These are phyloP conservation scores for Lippia alba DNA, from an alignment of 305 asterid species.

Conservation along the genomic window DNA sequence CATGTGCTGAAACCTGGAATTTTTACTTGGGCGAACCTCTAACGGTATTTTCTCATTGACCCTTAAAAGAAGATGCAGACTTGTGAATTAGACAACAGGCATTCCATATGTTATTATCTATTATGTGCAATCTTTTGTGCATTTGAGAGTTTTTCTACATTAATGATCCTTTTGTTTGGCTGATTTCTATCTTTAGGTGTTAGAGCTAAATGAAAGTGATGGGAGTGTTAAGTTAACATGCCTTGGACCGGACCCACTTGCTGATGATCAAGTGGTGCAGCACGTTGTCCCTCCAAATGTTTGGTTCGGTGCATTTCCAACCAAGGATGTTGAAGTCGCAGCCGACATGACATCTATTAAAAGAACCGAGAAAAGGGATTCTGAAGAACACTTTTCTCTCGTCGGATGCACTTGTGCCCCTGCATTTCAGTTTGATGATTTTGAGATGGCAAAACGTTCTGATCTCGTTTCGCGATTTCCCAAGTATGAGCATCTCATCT, in stretches of 20 bases:
- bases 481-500: conserved; percentile 60
- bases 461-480: conserved; percentile 71
- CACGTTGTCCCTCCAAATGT: conserved; percentile 76
- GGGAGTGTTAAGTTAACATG: conserved; percentile 77
- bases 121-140: neutral
- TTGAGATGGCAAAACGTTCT: conserved; percentile 82
- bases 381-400: conserved; percentile 73
- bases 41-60: conserved; percentile 52
- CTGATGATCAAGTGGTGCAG: conserved; percentile 74
- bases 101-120: conserved; percentile 5
- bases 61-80: conserved; percentile 2
- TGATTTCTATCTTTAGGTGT: conserved; percentile 47
- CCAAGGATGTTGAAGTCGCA: conserved; percentile 58
- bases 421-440: conserved; percentile 92
- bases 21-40: conserved; percentile 86
- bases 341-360: conserved; percentile 46
- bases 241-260: conserved; percentile 74
- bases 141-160: neutral
- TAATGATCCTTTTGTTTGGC: neutral
- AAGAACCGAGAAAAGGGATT: conserved; percentile 53
- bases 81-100: neutral
- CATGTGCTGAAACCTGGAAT: conserved; percentile 92
- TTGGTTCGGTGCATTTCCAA: conserved; percentile 92
- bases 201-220: conserved; percentile 71
- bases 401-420: conserved; percentile 97